These are phyloP conservation scores for Chlamydomonas sp. DNA, from an alignment of 139 green algal species.

Conservation along the genomic window DNA sequence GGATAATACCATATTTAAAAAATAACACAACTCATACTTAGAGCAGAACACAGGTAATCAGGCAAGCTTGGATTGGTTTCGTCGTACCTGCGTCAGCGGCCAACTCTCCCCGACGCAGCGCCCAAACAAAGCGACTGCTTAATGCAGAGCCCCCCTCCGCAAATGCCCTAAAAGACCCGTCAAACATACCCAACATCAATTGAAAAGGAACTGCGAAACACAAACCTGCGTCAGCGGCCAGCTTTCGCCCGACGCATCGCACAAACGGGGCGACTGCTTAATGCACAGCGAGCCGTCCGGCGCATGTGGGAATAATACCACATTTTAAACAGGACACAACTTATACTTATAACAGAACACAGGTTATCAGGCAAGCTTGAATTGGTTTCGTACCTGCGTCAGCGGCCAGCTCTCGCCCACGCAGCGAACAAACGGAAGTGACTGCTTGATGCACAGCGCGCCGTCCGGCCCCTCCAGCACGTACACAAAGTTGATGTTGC, in stretches of 20 bases:
- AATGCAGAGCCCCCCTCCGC: slow-evolving; percentile 18
- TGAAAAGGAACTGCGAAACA: too few relatives aligned
- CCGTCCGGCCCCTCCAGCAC: slow-evolving; percentile 75
- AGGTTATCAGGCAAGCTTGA: neutral
- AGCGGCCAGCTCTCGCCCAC: slow-evolving; percentile 89
- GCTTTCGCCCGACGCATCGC: slow-evolving; percentile 67
- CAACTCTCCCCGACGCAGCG: slow-evolving; percentile 84
- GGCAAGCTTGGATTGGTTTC: neutral
- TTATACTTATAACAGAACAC: neutral
- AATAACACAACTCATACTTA: neutral
- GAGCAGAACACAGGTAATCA: neutral
- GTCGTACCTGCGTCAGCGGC: slow-evolving; percentile 75
- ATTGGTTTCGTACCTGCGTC: slow-evolving; percentile 53
- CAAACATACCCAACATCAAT: too few relatives aligned
- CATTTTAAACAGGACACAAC: neutral
- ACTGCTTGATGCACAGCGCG: slow-evolving; percentile 79
- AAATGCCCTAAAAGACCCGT: too few relatives aligned
- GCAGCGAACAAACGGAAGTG: slow-evolving; percentile 83
- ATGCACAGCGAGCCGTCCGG: too few relatives aligned
- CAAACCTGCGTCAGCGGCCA: neutral
- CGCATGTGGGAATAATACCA: too few relatives aligned
- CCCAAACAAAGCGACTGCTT: too few relatives aligned
- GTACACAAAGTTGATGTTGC: slow-evolving; percentile 99
- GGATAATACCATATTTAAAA: too few relatives aligned
- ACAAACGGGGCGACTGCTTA: neutral